phyloP scores from a whole-genome alignment of 805 yeast genomes.

The Candida bentonensis region DNA sequence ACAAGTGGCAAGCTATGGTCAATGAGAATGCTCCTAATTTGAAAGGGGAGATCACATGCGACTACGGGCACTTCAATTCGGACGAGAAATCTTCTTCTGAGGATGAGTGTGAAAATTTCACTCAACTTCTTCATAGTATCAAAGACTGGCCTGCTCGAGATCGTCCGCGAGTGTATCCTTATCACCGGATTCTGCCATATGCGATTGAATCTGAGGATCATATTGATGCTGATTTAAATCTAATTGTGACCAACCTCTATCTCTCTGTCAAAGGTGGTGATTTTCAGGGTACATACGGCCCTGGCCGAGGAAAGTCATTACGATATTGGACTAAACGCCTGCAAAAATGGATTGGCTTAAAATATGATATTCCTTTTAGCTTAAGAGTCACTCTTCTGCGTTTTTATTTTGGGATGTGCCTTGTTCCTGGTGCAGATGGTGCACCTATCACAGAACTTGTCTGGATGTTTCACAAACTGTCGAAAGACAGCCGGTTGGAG shows the following conservation, averaged over 20 bases:
- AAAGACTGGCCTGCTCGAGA: neutral
- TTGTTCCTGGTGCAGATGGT: conserved; percentile 1
- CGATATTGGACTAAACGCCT: neutral
- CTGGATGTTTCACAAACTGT: conserved; percentile 1
- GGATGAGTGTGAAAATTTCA: too few species aligned
- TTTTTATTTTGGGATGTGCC: neutral
- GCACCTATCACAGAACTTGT: neutral
- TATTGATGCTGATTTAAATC: neutral
- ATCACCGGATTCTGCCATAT: neutral
- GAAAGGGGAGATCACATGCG: too few species aligned
- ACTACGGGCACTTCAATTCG: too few species aligned
- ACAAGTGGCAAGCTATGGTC: too few species aligned
- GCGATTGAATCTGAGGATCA: neutral
- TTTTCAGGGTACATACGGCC: neutral
- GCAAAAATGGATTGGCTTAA: neutral
- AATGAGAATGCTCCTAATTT: too few species aligned
- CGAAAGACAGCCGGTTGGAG: neutral
- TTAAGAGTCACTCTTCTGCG: neutral
- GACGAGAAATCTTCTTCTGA: too few species aligned
- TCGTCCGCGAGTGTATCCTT: neutral
- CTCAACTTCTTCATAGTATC: neutral
- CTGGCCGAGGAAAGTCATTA: neutral
- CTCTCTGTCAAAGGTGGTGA: neutral
- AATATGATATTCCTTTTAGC: neutral
- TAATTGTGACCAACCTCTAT: neutral